Evolutionary conservation across 2,329 filamentous ascomycete species (phyloP), one percentile per base, ranked within the genome.

Genomic region (Davidsoniella virescens): DNA sequence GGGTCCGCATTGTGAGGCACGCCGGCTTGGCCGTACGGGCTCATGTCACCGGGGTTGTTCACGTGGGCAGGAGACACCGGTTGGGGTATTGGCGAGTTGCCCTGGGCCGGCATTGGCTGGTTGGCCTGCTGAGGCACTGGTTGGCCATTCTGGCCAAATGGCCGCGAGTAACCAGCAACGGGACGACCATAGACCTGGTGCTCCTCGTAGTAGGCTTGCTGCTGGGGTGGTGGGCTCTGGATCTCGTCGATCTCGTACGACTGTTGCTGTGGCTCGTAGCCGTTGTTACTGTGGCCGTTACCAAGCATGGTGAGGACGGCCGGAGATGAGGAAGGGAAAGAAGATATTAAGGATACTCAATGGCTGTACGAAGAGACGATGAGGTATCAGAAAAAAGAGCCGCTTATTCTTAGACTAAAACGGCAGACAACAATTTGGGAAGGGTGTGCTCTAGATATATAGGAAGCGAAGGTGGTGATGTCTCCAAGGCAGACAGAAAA

Each of bases 221-320:
- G 52, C 29, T 53, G 47, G 1, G 47, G 12, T 43, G 40, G 18
- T 12, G 40, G 43, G 38, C 39, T 49, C n/a, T 56, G 55, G 23
- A 53, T 39, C 41, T 54, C 52, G 20, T 54, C 50, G 16, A 52
- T 47, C 40, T 54, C 47, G 17, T 42, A 56, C 33, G 59, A 56
- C 41, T 56, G 53, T 38, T 56, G 55, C 46, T 59, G 56, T 14
- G 51, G 56, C 16, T 61, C 55, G 12, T 59, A 55, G 38, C 59
- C 55, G 40, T 57, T 57, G 17, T 62, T 60, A 18, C 57, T 57
- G 44, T 56, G 56, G 41, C 64, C 62, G 42, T 64, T 63, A 44
- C 65, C 63, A 50, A 63, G 56, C 61, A 63, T 63, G 52, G 64
- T 63, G 42, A 60, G 58, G 18, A 39, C 41, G 26, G 37, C 26